Base-by-base conservation (phyloP, 2,329 filamentous ascomycete genomes). In the Paecilomyces niveus region DNA sequence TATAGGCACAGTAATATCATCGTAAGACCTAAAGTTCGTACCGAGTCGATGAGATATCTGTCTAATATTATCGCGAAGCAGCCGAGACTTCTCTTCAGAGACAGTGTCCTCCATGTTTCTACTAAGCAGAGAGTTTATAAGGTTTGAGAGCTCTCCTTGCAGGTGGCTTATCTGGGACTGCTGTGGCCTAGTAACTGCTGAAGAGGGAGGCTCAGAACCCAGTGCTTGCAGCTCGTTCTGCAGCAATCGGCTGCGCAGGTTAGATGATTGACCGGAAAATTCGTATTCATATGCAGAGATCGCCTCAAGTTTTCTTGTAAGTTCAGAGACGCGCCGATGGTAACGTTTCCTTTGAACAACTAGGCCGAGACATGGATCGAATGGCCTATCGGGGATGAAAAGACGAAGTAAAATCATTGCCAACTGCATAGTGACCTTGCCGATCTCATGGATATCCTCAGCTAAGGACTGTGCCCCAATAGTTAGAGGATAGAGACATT, bases 311-410 rank as follows among this genome's bases (percentile, higher is more conserved):
- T 85, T 85, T 5, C 75, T 68, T 11, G 78, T 71, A 1, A 96
- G 74, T 9, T 81, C 76, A 2, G 70, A 63, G 53, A 83, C 81
- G 45, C 89, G 79, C 58, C 85, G 78, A 18, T 77, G 70, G 68
- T 88, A 81, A 22, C 84, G 76, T 57, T 81, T 73, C 21, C 85
- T 83, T 65, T 91, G 87, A 18, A 96, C 82, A 56, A 80, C 78
- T 6, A 83, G 74, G 54, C 77, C 78, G 33, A 86, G 70, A 1
- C 85, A 85, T 1, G 94, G 94, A 71, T 99, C 94, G 67, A 93
- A 94, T 3, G 89, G 83, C 64, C 88, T 87, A 71, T 96, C 88
- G 0, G 95, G 92, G 2, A 97, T 86, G 68, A 93, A 97, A 2
- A 97, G 80, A 61, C 84, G 83, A 54, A 97, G 79, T 45, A 88